These are phyloP conservation scores for Pisolithus thermaeus DNA, from an alignment of 1,284 basidiomycete species.

Conservation along the genomic window DNA sequence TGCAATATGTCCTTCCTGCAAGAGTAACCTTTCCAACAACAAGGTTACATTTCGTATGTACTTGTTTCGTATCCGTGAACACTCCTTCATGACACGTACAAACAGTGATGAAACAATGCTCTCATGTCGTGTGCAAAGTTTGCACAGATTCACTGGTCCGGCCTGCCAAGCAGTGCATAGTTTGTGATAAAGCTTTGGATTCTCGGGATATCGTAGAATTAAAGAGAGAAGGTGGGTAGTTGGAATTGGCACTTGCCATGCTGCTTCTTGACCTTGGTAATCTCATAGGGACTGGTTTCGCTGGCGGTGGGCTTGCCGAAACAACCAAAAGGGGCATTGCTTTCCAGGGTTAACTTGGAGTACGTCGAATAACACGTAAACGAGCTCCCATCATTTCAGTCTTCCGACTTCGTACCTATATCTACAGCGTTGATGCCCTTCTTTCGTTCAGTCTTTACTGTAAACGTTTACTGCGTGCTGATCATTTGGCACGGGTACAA, in stretches of 20 bases:
- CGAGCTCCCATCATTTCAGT: background rate
- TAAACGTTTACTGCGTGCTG: background rate
- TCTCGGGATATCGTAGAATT: conserved; percentile 72
- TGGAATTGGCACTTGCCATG: background rate
- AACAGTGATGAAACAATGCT: conserved; percentile 71
- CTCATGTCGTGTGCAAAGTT: conserved; percentile 82
- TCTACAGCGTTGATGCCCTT: background rate
- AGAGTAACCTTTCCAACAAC: conserved; percentile 78
- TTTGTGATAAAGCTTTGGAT: conserved; percentile 63
- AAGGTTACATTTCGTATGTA: conserved; percentile 62
- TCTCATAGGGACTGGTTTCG: conserved; percentile 75
- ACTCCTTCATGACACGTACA: background rate
- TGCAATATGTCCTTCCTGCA: conserved; percentile 86
- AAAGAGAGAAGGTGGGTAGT: conserved; percentile 67
- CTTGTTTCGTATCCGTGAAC: background rate
- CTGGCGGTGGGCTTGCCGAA: conserved; percentile 87
- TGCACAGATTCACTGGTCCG: conserved; percentile 80
- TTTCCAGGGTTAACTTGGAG: conserved; percentile 58
- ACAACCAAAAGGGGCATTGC: conserved; percentile 67
- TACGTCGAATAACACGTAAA: background rate
- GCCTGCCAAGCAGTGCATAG: conserved; percentile 71
- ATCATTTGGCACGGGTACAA: background rate
- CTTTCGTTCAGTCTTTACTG: background rate
- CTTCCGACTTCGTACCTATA: background rate
- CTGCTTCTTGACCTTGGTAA: conserved; percentile 2